Percentiles rank a stretch among this genome's conserved stretches.
phyloP scores from a whole-genome alignment of 352 stramenopile genomes.

The Phytophthora pistaciae region DNA sequence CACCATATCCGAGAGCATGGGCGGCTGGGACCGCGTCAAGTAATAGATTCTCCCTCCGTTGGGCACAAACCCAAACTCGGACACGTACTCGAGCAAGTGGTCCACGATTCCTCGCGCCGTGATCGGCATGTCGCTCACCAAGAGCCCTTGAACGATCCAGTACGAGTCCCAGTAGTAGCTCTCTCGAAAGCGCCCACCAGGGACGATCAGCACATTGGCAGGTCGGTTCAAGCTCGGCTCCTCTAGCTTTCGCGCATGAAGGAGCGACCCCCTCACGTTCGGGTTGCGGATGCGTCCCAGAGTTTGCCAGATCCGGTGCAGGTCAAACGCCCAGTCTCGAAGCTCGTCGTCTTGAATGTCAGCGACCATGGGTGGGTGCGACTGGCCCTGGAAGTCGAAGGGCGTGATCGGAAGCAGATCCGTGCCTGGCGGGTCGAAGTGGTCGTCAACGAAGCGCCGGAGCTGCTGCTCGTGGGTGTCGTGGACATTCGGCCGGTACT shows the following conservation, averaged over 20 bases:
- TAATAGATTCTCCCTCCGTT: conserved; percentile 94
- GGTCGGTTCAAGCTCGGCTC: conserved; percentile 39
- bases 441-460: conserved; percentile 72
- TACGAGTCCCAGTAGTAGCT: conserved; percentile 95
- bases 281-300: conserved; percentile 69
- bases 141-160: conserved; percentile 91
- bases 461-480: conserved; percentile 52
- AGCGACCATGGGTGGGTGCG: conserved; percentile 61
- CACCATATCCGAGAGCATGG: conserved; percentile 92
- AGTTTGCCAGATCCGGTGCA: conserved; percentile 82
- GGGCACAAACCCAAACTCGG: conserved; percentile 89
- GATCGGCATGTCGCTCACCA: conserved; percentile 83
- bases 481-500: conserved; percentile 41
- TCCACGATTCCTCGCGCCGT: conserved; percentile 85
- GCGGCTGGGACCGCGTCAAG: conserved; percentile 89
- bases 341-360: conserved; percentile 61
- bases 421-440: conserved; percentile 84
- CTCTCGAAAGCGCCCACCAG: conserved; percentile 92
- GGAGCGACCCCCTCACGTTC: conserved; percentile 63
- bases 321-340: conserved; percentile 66
- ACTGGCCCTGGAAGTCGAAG: conserved; percentile 71
- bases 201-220: conserved; percentile 85
- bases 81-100: conserved; percentile 90
- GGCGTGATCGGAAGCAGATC: conserved; percentile 79
- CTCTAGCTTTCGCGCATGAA: conserved; percentile 52